These are phyloP conservation scores for Penicillium crystallinum DNA, from an alignment of 495 filamentous ascomycete genomes.

Conservation along the genomic window DNA sequence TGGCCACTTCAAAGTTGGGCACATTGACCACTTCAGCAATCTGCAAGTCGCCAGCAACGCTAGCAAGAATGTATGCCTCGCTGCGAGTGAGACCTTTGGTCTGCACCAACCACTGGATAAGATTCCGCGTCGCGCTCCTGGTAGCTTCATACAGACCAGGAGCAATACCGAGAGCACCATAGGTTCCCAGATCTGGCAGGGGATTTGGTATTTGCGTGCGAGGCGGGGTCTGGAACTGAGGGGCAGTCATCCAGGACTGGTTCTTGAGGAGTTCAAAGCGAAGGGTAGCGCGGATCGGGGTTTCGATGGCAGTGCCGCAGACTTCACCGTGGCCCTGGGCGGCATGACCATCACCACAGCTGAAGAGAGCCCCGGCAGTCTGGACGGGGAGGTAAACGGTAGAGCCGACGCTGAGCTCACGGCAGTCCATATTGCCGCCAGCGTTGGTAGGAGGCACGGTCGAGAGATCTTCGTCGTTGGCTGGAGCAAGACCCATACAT, in stretches of 20 bases:
- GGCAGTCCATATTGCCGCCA: conserved; percentile 50
- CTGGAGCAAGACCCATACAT: conserved; percentile 47
- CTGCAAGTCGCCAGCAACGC: conserved; percentile 42
- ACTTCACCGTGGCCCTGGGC: conserved; percentile 52
- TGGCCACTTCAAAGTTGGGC: conserved; percentile 44
- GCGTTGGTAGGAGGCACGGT: conserved; percentile 48
- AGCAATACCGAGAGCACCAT: conserved; percentile 43
- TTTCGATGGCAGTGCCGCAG: conserved; percentile 52
- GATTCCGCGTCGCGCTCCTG: conserved; percentile 36
- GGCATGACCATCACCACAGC: conserved; percentile 51
- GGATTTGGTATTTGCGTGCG: conserved; percentile 21
- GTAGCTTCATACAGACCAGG: conserved; percentile 41
- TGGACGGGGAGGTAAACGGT: conserved; percentile 45
- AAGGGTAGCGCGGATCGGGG: conserved; percentile 42
- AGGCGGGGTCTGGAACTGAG: conserved; percentile 40
- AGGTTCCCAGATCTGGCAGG: conserved; percentile 35
- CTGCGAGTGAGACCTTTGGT: conserved; percentile 39
- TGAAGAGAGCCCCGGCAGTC: conserved; percentile 45
- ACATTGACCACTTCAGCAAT: conserved; percentile 48
- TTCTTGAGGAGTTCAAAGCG: conserved; percentile 42
- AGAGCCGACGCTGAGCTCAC: conserved; percentile 40
- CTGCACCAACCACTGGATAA: conserved; percentile 42
- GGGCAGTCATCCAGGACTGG: conserved; percentile 38
- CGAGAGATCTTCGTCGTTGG: conserved; percentile 34
- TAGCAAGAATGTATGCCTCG: conserved; percentile 48